Evolutionary conservation across 2,329 filamentous ascomycete species (phyloP).

Genomic region (Nemania diffusa): DNA sequence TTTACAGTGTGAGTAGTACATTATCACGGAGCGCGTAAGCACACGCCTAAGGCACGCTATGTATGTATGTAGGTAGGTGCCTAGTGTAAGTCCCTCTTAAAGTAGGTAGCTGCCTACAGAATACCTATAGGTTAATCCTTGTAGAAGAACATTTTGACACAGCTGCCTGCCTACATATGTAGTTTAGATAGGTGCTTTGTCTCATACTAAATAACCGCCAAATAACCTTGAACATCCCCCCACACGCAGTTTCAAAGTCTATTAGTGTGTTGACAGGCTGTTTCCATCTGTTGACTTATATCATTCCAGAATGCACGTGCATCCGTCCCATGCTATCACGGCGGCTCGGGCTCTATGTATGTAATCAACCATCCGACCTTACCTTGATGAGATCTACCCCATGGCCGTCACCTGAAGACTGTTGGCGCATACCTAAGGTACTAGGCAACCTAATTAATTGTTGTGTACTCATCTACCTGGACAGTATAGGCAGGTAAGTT

Average conservation of each 20-base stretch:
- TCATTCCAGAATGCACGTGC: slow-evolving; percentile 9
- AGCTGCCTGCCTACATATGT: slow-evolving; percentile 20
- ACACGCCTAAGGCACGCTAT: too few species aligned
- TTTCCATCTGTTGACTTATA: background rate
- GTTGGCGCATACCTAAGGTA: too few species aligned
- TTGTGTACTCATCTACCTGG: background rate
- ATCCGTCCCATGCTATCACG: slow-evolving; percentile 1
- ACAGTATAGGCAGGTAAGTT: background rate
- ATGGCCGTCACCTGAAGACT: background rate
- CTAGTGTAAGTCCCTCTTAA: too few species aligned
- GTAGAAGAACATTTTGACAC: slow-evolving; percentile 32
- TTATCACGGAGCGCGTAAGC: too few species aligned
- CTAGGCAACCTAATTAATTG: too few species aligned
- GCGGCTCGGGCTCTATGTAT: background rate
- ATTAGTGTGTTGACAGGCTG: background rate
- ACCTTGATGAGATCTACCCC: background rate
- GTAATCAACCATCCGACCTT: slow-evolving; percentile 15
- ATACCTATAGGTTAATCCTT: slow-evolving; percentile 17
- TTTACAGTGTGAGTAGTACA: too few species aligned
- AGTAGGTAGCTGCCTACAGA: too few species aligned
- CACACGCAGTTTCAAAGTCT: slow-evolving; percentile 6
- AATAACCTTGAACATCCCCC: background rate
- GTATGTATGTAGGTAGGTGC: too few species aligned
- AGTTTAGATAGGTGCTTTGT: too few species aligned
- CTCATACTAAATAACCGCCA: too few species aligned